Evolutionary conservation across 352 stramenopile species (phyloP), one percentile per base, ranked within the genome.

Genomic region (Peronospora destructor): DNA sequence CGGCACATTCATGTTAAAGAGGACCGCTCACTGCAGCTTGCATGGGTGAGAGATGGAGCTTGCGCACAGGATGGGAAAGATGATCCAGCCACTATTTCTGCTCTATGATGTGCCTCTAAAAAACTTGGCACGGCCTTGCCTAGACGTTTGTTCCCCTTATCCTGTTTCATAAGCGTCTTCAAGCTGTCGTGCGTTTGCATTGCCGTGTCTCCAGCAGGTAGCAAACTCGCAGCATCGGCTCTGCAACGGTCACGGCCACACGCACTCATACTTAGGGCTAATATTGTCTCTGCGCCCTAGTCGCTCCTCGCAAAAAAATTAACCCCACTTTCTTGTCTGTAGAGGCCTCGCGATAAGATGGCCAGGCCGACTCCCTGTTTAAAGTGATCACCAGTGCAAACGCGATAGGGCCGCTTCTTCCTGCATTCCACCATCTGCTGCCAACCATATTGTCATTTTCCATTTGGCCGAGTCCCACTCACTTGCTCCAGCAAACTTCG

Each of bases 361-460:
- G 39, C n/a, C n/a, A 45, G 14, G 14, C 25, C 14, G 35, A 11
- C 7, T 48, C 45, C 60, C 59, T 23, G 32, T 48, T 2, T n/a
- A 63, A 63, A 44, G 10, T 36, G 55, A 63, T 54, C 26, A 25
- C 2, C 12, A 19, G 35, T 4, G 35, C 16, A 1, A 10, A 60
- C 57, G 41, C 35, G 54, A 61, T 53, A 14, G 35, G 10, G 19
- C 19, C 19, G 19, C 32, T 19, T 10, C 40, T 23, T 29, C 21
- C 8, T 2, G 8, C 45, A 6, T 34, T 54, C 50, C 32, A 61
- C 64, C 74, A 81, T 64, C 74, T 83, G 74, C 64, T 76, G 64
- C 37, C 41, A 34, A 44, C 61, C 71, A 75, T 70, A 60, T 79
- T 83, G 73, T 73, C 75, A 86, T 86, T 86, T 68, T 41, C 72